Percentiles rank a stretch among this genome's conserved stretches.
phyloP scores from a whole-genome alignment of 2,329 filamentous ascomycete species.

The Reticulascus tulasneorum region DNA sequence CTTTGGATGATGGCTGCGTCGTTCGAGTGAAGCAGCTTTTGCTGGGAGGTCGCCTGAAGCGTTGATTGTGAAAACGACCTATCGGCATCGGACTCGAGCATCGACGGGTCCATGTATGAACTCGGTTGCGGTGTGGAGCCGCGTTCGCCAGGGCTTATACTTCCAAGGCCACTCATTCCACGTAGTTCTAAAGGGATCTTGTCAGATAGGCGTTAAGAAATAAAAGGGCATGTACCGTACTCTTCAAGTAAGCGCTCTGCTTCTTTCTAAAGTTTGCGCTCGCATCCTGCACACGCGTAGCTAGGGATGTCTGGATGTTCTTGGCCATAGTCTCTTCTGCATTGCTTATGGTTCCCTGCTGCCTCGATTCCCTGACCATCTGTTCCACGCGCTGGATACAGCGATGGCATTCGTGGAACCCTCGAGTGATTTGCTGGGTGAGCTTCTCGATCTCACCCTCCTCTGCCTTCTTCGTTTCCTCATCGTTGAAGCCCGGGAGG shows the following conservation, averaged over 20 bases:
- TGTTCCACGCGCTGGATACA: conserved; percentile 83
- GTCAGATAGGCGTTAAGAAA: conserved; percentile 16
- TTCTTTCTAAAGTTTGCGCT: conserved; percentile 94
- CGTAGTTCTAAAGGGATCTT: conserved; percentile 63
- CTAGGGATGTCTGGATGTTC: conserved; percentile 91
- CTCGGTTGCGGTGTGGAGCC: conserved; percentile 45
- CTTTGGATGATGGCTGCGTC: conserved; percentile 85
- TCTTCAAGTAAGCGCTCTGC: conserved; percentile 93
- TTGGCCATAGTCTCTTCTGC: conserved; percentile 94
- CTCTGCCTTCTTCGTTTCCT: conserved; percentile 80
- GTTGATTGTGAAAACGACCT: conserved; percentile 87
- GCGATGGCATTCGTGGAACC: conserved; percentile 85
- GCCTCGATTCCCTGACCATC: conserved; percentile 78
- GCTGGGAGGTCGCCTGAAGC: conserved; percentile 71
- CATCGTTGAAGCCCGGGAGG: conserved; percentile 92
- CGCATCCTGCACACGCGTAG: conserved; percentile 82
- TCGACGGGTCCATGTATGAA: conserved; percentile 74
- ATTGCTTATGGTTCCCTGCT: conserved; percentile 66
- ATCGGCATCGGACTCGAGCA: conserved; percentile 92
- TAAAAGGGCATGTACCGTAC: conserved; percentile 41
- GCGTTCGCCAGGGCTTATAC: conserved; percentile 46
- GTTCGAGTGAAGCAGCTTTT: conserved; percentile 66
- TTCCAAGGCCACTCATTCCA: conserved; percentile 60
- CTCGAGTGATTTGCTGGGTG: conserved; percentile 83
- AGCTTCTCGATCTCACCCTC: conserved; percentile 86